Base-by-base conservation (phyloP, 2,329 filamentous ascomycete species). In the Clonostachys chloroleuca region DNA sequence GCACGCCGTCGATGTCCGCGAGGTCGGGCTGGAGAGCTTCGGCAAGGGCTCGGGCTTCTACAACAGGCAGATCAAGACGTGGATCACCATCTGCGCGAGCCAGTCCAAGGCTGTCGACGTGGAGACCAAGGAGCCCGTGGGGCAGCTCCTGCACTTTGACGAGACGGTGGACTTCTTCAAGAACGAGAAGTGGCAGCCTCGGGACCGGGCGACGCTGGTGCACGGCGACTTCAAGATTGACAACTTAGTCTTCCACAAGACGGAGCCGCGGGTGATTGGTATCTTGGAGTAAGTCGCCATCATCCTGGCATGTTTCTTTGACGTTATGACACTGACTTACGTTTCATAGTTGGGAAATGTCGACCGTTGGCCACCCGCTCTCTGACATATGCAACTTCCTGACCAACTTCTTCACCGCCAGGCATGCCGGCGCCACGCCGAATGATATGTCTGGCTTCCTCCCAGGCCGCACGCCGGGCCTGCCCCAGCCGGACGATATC, bases 201-300 rank as follows among this genome's bases (percentile, higher is more conserved):
- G 76, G 51, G 92, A 97, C 63, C 77, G 88, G 51, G 83, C 80
- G 18, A 86, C 85, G 5, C 78, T 96, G 52, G 85, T 97, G 33
- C 94, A 97, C 61, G 94, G 94, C 35, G 94, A 99, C 66, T 99
- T 92, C 74, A 99, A 97, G 74, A 95, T 92, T 59, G 88, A 94
- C 65, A 94, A 94, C 58, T 65, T 92, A 54, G 83, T 94, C 39
- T 99, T 95, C 65, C 89, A 96, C 72, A 87, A 88, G 69, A 92
- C 88, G 0, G 87, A 92, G 64, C 83, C 92, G 6, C 76, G 84
- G 46, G 92, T 97, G 12, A 92, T 97, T 66, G 94, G 92, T 5
- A 91, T 97, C 47, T 71, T 97, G 6, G 94, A 99, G 80, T 87
- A 66, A 63, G 79, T 69, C 17, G 41, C 40, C 24, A 14, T 16